Conservation (phyloP, 306 rosid species). For the Ochetophila trinervis region DNA sequence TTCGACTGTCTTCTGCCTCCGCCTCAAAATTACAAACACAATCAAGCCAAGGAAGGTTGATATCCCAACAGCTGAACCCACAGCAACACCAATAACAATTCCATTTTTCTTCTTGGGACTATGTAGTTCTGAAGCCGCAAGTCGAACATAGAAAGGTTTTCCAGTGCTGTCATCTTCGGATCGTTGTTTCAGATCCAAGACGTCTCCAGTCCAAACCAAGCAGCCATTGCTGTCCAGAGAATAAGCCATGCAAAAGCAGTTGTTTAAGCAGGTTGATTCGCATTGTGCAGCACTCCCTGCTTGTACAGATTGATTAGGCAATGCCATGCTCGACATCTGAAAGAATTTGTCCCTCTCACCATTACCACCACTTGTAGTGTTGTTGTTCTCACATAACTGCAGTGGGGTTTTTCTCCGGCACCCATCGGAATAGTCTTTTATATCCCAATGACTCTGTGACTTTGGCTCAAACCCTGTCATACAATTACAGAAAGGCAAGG, state of each 20-base stretch:
- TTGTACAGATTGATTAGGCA: slow-evolving; percentile 30
- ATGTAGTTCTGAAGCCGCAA: slow-evolving; percentile 73
- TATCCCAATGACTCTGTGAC: slow-evolving; percentile 34
- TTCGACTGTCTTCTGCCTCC: slow-evolving; percentile 35
- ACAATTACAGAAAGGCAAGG: slow-evolving; percentile 44
- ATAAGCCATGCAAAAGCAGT: slow-evolving; percentile 61
- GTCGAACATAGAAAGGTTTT: slow-evolving; percentile 42
- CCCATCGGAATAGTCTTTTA: slow-evolving; percentile 42
- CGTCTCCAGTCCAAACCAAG: slow-evolving; percentile 50
- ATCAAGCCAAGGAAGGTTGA: slow-evolving; percentile 34
- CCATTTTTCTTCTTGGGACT: slow-evolving; percentile 36
- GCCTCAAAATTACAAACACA: slow-evolving; percentile 30
- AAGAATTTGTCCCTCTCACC: slow-evolving; percentile 42
- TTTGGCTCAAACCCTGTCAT: slow-evolving; percentile 41
- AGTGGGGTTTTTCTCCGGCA: slow-evolving; percentile 43
- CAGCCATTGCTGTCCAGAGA: slow-evolving; percentile 39
- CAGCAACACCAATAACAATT: slow-evolving; percentile 35
- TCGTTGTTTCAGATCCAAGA: slow-evolving; percentile 54
- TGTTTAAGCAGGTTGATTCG: slow-evolving; percentile 38
- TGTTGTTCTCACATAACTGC: slow-evolving; percentile 19
- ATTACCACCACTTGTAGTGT: neutral
- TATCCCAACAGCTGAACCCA: slow-evolving; percentile 37
- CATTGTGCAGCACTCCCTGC: slow-evolving; percentile 42
- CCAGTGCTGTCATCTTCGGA: slow-evolving; percentile 33
- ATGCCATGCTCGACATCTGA: slow-evolving; percentile 19